Percentiles rank a stretch among this genome's conserved stretches.
phyloP scores from a whole-genome alignment of 2,329 filamentous ascomycete species.

The Sporothrix pallida region DNA sequence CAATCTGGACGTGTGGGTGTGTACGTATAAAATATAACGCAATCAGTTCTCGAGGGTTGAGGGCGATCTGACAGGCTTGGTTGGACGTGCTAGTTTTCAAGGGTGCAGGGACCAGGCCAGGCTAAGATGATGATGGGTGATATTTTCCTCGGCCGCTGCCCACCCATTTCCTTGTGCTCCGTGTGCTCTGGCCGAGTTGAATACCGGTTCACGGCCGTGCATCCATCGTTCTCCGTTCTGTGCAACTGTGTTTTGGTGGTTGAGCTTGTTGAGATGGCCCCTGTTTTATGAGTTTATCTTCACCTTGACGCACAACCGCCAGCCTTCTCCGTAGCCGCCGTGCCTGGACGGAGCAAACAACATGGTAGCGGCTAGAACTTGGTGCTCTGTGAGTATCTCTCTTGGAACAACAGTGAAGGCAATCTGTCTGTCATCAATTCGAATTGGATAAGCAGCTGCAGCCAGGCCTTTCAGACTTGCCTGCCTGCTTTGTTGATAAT shows the following conservation, averaged over 20 bases:
- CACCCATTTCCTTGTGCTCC: conserved; percentile 18
- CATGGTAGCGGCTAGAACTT: neutral
- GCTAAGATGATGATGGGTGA: conserved; percentile 30
- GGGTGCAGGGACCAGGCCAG: conserved; percentile 26
- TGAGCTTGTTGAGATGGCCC: neutral
- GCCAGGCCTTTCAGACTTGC: no score
- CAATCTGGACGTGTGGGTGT: neutral
- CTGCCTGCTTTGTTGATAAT: neutral
- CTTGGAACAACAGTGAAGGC: neutral
- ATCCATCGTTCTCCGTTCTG: conserved; percentile 1
- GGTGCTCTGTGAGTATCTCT: neutral
- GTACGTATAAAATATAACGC: conserved; percentile 30
- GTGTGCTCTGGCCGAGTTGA: conserved; percentile 20
- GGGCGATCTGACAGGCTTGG: conserved; percentile 29
- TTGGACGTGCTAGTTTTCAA: conserved; percentile 7
- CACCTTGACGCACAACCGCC: neutral
- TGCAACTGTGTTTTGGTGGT: neutral
- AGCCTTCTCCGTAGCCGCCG: conserved; percentile 9
- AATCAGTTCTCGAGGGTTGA: conserved; percentile 20
- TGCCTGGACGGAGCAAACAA: neutral
- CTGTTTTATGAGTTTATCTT: neutral
- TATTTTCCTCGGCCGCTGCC: conserved; percentile 21
- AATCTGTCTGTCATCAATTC: neutral
- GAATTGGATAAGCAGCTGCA: no score
- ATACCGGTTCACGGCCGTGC: conserved; percentile 23